Base-by-base conservation (phyloP, 768 basidiomycete genomes). In the Atractiella rhizophila region DNA sequence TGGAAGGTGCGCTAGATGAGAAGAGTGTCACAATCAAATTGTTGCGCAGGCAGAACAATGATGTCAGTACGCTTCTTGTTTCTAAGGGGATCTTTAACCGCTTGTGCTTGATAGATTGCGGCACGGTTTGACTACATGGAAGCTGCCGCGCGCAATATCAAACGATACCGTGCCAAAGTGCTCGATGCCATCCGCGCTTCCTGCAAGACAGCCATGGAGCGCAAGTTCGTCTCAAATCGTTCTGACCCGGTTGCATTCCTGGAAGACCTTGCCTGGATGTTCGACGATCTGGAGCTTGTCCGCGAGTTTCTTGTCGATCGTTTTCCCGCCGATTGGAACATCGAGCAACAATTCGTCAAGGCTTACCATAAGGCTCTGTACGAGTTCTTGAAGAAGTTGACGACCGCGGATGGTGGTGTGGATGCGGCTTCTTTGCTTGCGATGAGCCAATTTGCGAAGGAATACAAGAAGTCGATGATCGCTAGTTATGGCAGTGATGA, bases 21-120 rank as follows among this genome's bases (percentile, higher is more conserved):
- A 94, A 91, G 68, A 81, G 88, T 6, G 74, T 91, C 25, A 86
- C 80, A 28, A 79, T 96, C 55, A 70, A 77, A 38, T 74, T 98
- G 18, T 77, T 96, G 43, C 88, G 85, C 59, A 88, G 85, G 57
- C 76, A 81, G 6, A 85, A 81, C 54, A 66, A 78, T 57, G 86
- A 88, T 52, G 78, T 83, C 16, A n/a, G n/a, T n/a, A n/a, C n/a
- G 81, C 91, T 1, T 74, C 47, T 5, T 32, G 51, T 37, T 57
- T 55, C 40, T 47, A 46, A 16, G 51, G 49, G 20, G n/a, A 26
- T 10, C 18, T 31, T 28, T 34, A 19, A 10, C 8, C 8, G 4
- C 25, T 20, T 9, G 12, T 9, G 40, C 16, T 15, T 4, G 5
- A 29, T 33, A 29, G 15, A 33, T 28, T 7, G 9, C 28, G 13